phyloP scores from a whole-genome alignment of 164 flowering plant genomes.

The Magnolia sinica region DNA sequence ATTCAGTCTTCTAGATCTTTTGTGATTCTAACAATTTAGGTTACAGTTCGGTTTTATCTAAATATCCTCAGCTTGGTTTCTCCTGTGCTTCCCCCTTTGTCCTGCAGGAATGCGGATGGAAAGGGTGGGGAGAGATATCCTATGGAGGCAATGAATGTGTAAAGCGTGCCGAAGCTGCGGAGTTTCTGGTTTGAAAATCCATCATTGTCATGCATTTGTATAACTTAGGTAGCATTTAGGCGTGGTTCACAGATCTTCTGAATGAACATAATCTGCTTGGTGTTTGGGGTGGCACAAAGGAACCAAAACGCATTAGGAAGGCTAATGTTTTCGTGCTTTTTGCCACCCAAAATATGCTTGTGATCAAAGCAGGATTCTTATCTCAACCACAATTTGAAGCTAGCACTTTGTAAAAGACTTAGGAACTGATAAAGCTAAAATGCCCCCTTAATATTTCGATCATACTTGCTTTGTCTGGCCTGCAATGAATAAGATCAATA shows the following conservation, averaged over 20 bases:
- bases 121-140: conserved; percentile 99
- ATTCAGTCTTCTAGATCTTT: background rate
- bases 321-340: too few species aligned
- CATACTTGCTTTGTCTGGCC: too few species aligned
- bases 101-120: conserved; percentile 83
- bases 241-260: background rate
- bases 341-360: too few species aligned
- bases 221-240: background rate
- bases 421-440: too few species aligned
- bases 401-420: too few species aligned
- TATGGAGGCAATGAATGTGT: conserved; percentile 79
- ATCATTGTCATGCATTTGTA: background rate
- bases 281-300: too few species aligned
- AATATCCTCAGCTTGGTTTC: background rate
- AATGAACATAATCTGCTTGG: too few species aligned
- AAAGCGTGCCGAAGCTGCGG: conserved; percentile 85
- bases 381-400: too few species aligned
- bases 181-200: conserved; percentile 53
- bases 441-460: too few species aligned
- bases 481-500: too few species aligned
- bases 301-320: too few species aligned
- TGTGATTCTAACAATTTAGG: background rate
- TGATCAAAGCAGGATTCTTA: too few species aligned
- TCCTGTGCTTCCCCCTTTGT: background rate
- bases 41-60: background rate